Conservation (phyloP, 139 green algal genomes). For the Dunaliella sp. region DNA sequence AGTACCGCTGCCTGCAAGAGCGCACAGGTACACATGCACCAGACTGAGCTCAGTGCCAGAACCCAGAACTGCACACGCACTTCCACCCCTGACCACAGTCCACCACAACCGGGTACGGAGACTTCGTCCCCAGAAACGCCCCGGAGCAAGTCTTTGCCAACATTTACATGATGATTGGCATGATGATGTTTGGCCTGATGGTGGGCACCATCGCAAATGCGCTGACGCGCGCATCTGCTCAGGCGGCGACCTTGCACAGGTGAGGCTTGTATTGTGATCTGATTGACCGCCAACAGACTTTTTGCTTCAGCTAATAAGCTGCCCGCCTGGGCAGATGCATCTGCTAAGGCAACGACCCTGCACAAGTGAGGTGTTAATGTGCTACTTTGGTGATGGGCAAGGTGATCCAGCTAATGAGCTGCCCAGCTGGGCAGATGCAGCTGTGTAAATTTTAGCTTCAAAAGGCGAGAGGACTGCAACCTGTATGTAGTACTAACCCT, state of each 20-base stretch:
- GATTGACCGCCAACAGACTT: neutral
- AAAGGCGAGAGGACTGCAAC: too few species aligned
- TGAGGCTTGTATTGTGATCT: neutral
- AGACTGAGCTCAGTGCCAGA: too few species aligned
- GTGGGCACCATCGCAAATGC: constrained; percentile 22
- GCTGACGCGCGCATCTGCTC: constrained; percentile 10
- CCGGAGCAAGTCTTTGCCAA: constrained; percentile 42
- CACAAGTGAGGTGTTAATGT: neutral
- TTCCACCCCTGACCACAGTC: too few species aligned
- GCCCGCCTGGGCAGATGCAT: neutral
- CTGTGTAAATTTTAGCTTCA: too few species aligned
- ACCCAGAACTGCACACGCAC: too few species aligned
- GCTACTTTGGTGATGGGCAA: neutral
- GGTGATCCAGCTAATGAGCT: too few species aligned
- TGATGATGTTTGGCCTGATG: constrained; percentile 51
- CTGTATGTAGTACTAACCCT: too few species aligned
- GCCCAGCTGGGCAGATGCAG: too few species aligned
- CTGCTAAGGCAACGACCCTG: neutral
- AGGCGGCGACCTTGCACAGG: neutral
- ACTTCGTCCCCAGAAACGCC: constrained; percentile 18
- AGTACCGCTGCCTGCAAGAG: too few species aligned
- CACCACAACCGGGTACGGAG: constrained; percentile 35
- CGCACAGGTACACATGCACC: too few species aligned
- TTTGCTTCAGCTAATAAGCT: neutral
- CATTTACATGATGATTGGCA: constrained; percentile 39